Base-by-base conservation (phyloP, 768 basidiomycete species). In the Daedaleopsis sinensis region DNA sequence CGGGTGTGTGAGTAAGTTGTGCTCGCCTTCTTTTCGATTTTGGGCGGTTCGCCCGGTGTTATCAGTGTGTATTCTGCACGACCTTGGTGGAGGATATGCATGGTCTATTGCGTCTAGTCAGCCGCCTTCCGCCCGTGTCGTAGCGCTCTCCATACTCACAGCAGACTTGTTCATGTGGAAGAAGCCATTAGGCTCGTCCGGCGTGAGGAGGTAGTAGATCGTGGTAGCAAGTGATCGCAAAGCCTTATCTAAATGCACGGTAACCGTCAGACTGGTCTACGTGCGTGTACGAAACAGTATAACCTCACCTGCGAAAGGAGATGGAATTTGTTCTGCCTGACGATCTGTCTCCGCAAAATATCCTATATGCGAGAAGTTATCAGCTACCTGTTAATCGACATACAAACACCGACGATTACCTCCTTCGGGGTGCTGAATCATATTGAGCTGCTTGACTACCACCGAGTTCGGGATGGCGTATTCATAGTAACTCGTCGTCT, bases 21-120 rank as follows among this genome's bases (percentile, higher is more conserved):
- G 53, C 65, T 38, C 19, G 82, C 71, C 54, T 73, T 72, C 19
- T 60, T 71, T 74, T 77, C 81, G 70, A 73, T 73, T 46, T 55
- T 61, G 36, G 66, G 79, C 58, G 57, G 75, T 58, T 48, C 65
- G 59, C 66, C 66, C 0, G 78, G 62, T 5, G 70, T 65, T 52
- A 84, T 78, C 35, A 85, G 75, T 0, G 80, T 83, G 69, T 84
- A 84, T 50, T 79, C 76, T 0, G 79, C 79, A 10, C 83, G 77
- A 12, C 83, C 83, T 46, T 80, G 76, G 63, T 84, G 82, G 38
- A 78, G 77, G 21, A 80, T 73, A 64, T 84, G 83, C 68, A 81
- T 80, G 5, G 81, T 84, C 82, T 84, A 54, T 13, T 9, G 5
- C 24, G 48, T 43, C 32, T n/a, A 16, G 18, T 37, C 37, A 44